Base-by-base conservation (phyloP, 1,139 yeast species). In the Protomyces macrosporus region DNA sequence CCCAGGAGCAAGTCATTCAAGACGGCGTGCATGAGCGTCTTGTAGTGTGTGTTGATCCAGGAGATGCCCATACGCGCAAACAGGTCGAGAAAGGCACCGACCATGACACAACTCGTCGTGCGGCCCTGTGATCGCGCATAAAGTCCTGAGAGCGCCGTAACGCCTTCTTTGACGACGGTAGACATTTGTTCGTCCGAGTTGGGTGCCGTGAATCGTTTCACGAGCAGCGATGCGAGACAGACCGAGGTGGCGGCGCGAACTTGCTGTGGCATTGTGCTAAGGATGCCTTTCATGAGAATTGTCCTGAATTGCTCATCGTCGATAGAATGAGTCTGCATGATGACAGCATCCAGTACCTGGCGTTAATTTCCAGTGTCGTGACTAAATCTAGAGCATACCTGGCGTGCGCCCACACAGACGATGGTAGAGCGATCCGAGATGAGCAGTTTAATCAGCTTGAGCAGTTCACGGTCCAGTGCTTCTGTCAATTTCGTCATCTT, bases 201-300 rank as follows among this genome's bases (percentile, higher is more conserved):
- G 42, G 40, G 51, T 10, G 51, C 45, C 7, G 33, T 14, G 36
- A 3, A 75, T 75, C 4, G 71, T 65, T 12, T 70, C 68, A 35
- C 72, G 67, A 3, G 71, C 57, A 45, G 64, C 34, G 51, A 54
- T 50, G 51, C 65, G 55, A 34, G 65, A 35, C 45, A 60, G 50
- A 16, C 56, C 45, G 77, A 75, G 33, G 76, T 77, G 6, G 75
- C 67, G 54, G 69, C 69, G 2, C 77, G 70, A 6, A 73, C 75
- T 14, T 40, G 58, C 65, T 12, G 66, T 58, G 32, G 68, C 36
- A 42, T 54, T 39, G 64, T 52, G 23, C 9, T 10, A 6, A 55
- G 12, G 42, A 50, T 23, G 45, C 45, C 52, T 14, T 45, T 61
- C 60, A 7, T 34, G 40, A 36, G 61, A 42, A 36, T 56, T 35